Evolutionary conservation across 2,329 filamentous ascomycete genomes (phyloP).

Genomic region (Trichophyton simii): DNA sequence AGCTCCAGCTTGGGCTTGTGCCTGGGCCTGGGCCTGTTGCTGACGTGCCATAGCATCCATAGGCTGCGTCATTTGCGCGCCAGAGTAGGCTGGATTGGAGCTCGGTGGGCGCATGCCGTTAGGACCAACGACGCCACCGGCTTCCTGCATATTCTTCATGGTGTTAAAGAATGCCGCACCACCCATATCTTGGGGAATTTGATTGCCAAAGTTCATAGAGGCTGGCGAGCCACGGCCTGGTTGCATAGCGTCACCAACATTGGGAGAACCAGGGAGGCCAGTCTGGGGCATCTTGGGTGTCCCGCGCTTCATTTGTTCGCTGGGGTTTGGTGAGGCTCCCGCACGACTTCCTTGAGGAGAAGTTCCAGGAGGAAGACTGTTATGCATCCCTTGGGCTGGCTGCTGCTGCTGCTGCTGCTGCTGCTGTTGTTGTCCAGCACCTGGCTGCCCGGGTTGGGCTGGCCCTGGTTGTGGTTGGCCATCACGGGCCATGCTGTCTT

Average conservation of each 20-base stretch:
- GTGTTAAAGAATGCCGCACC: slow-evolving; percentile 26
- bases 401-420: slow-evolving; percentile 30
- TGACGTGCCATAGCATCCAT: slow-evolving; percentile 24
- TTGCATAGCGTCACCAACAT: slow-evolving; percentile 44
- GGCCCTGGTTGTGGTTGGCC: slow-evolving; percentile 36
- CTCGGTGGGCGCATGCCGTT: slow-evolving; percentile 48
- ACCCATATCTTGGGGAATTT: slow-evolving; percentile 39
- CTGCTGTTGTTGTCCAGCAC: slow-evolving; percentile 30
- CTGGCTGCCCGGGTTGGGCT: slow-evolving; percentile 8
- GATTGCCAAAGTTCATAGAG: slow-evolving; percentile 41
- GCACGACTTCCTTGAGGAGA: slow-evolving; percentile 45
- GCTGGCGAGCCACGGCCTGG: slow-evolving; percentile 49
- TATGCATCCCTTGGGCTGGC: background rate
- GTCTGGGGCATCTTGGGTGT: slow-evolving; percentile 48
- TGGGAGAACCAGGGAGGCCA: slow-evolving; percentile 45
- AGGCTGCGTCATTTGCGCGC: slow-evolving; percentile 33
- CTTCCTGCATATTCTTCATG: slow-evolving; percentile 32
- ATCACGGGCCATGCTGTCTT: slow-evolving; percentile 46
- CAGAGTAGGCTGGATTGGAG: slow-evolving; percentile 39
- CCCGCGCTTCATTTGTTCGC: slow-evolving; percentile 50
- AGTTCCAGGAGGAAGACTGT: slow-evolving; percentile 39
- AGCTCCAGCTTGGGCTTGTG: slow-evolving; percentile 9
- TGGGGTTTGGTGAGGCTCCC: slow-evolving; percentile 49
- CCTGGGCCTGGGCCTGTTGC: slow-evolving; percentile 18
- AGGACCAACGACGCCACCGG: slow-evolving; percentile 24